phyloP scores from a whole-genome alignment of 805 yeast genomes.

The Pichia manshurica region DNA sequence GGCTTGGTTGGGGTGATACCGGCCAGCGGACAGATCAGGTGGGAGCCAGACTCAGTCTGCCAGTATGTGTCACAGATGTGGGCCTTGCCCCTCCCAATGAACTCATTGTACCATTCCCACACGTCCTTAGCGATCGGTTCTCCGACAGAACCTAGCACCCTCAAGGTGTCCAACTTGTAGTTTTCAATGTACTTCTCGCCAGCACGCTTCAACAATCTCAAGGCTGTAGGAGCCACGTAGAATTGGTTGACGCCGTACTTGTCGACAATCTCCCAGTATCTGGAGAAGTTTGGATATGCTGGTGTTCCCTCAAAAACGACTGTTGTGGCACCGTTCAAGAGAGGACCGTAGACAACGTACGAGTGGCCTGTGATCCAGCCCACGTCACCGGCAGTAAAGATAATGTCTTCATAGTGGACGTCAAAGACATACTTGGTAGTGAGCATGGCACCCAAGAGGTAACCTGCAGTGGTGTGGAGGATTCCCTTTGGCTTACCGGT shows the following conservation, averaged over 20 bases:
- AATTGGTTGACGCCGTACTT: slow-evolving; percentile 69
- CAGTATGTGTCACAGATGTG: slow-evolving; percentile 81
- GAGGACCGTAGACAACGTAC: slow-evolving; percentile 77
- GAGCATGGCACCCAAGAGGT: slow-evolving; percentile 63
- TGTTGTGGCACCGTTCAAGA: slow-evolving; percentile 69
- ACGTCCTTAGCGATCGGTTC: slow-evolving; percentile 83
- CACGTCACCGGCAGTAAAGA: slow-evolving; percentile 85
- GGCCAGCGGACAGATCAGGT: slow-evolving; percentile 70
- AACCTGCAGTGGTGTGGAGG: slow-evolving; percentile 77
- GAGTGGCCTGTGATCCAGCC: slow-evolving; percentile 93
- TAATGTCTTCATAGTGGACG: slow-evolving; percentile 63
- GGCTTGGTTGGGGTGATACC: slow-evolving; percentile 77
- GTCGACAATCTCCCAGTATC: slow-evolving; percentile 76
- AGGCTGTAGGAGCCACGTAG: slow-evolving; percentile 81
- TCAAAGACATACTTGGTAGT: slow-evolving; percentile 75
- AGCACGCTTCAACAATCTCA: slow-evolving; percentile 68
- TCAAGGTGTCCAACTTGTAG: slow-evolving; percentile 56
- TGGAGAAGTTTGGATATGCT: slow-evolving; percentile 72
- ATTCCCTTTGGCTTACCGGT: slow-evolving; percentile 90
- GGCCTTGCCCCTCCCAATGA: slow-evolving; percentile 63
- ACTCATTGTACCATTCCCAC: slow-evolving; percentile 80
- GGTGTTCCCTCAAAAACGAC: slow-evolving; percentile 85
- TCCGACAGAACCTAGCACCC: slow-evolving; percentile 78
- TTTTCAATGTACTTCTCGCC: slow-evolving; percentile 59
- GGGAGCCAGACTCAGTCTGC: slow-evolving; percentile 87